Evolutionary conservation across 2,329 filamentous ascomycete genomes (phyloP), one percentile per base, ranked within the genome.

Genomic region (Esteya vermicola): DNA sequence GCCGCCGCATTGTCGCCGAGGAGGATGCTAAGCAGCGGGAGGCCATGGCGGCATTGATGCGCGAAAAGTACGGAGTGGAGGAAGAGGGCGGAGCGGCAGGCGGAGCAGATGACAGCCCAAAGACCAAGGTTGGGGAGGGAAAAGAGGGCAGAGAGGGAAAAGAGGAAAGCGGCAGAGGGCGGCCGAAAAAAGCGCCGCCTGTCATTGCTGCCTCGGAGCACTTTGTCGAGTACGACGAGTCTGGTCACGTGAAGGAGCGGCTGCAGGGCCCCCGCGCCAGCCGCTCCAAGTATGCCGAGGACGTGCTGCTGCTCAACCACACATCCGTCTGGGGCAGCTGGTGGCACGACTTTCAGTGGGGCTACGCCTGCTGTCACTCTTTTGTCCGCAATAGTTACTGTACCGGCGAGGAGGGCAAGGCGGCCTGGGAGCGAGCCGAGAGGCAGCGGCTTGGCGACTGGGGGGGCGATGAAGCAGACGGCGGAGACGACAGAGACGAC

Each of bases 321-420:
- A 85, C 76, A 4, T 80, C 81, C 0, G 80, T 94, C 4, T 98
- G 86, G 84, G 91, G 91, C 36, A 94, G 86, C 53, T 98, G 91
- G 91, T 98, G 91, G 91, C 75, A 78, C 39, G 78, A 85, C 54
- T 96, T 95, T 62, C 74, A 81, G 59, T 98, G 91, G 91, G 91
- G 91, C 2, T 98, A 94, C 59, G 74, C 83, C 19, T 98, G 91
- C 59, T 98, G 91, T 64, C 86, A 93, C 57, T 94, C 86, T 0
- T 80, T 78, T 19, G 75, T 93, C 46, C 95, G 93, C 62, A 96
- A 98, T 60, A 94, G 86, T 53, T 98, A 96, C 54, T 98, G 91
- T 58, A 96, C 89, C 0, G 91, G 91, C 21, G 85, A 91, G 45
- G 84, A 83, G 43, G 91, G 91, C 27, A 93, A 78, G 57, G 64